Base-by-base conservation (phyloP, 306 rosid species). In the Begonia loranthoides region DNA sequence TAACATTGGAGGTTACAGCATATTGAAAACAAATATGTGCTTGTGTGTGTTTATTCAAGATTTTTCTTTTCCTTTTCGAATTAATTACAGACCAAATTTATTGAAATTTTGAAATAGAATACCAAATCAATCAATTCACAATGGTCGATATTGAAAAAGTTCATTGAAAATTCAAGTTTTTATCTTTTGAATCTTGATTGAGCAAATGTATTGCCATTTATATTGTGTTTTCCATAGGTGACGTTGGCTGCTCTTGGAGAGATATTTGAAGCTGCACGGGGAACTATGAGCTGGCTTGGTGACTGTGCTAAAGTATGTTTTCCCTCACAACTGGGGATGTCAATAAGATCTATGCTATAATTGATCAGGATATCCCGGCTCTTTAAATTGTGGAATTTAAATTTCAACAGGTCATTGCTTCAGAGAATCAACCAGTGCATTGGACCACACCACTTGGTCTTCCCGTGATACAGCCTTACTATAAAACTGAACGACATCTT, bases 371-470 rank as follows among this genome's bases (percentile, higher is more conserved):
- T 28, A 28, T 28, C 36, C 36, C 36, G 5, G 9, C 36, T 28
- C 36, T 28, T 28, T 5, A 28, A 28, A 28, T 28, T 4, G 6
- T 28, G 36, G 36, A 28, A 28, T 28, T 28, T 28, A 7, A 28
- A 28, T 28, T 4, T 28, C 9, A 28, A 49, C 71, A 82, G 95
- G 79, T 82, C 52, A 79, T 86, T 69, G 82, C 88, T 59, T 62
- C 66, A 51, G 88, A 82, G 64, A 86, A 86, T 73, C 81, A 79
- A 62, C 86, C 95, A 61, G 95, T 86, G 62, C 64, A 70, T 45
- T 86, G 95, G 87, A 86, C 81, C 49, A 82, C 95, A 61, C 95
- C 95, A 58, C 87, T 86, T 17, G 95, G 93, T 66, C 93, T 86
- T 69, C 95, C 95, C 64, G 86, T 86, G 44, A 73, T 86, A 59